Conservation (phyloP, 2,329 filamentous ascomycete genomes). For the Lasiodiplodia citricola region DNA sequence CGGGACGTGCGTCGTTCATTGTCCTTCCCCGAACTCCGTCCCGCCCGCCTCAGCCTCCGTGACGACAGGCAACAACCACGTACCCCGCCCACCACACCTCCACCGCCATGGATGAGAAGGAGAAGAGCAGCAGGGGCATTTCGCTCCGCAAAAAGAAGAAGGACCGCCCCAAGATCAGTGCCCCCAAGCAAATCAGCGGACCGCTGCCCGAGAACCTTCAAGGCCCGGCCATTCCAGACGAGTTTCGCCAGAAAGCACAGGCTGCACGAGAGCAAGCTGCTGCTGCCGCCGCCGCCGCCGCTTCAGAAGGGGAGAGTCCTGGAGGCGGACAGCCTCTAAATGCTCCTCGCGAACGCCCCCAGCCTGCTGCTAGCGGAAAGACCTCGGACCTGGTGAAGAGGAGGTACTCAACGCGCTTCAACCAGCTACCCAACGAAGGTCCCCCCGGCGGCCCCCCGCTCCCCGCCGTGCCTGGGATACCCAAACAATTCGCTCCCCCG, state of each 20-base stretch:
- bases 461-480: constrained; percentile 63
- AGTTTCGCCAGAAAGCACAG: constrained; percentile 11
- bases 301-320: constrained; percentile 28
- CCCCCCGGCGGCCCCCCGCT: constrained; percentile 68
- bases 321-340: constrained; percentile 30
- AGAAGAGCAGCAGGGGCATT: constrained; percentile 55
- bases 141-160: constrained; percentile 68
- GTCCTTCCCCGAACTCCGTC: constrained; percentile 23
- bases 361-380: constrained; percentile 50
- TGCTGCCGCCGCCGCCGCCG: background rate
- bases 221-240: constrained; percentile 25
- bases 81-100: constrained; percentile 4
- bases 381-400: constrained; percentile 88
- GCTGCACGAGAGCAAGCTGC: background rate
- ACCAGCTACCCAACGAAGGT: constrained; percentile 73
- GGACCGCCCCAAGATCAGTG: constrained; percentile 62
- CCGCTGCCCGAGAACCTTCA: constrained; percentile 35
- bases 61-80: background rate
- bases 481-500: constrained; percentile 63
- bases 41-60: constrained; percentile 23
- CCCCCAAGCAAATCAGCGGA: constrained; percentile 61
- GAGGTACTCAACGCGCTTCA: constrained; percentile 92
- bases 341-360: constrained; percentile 47
- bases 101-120: constrained; percentile 44
- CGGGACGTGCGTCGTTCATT: constrained; percentile 16